These are phyloP conservation scores for Juncus inflexus DNA, from an alignment of 176 grass and related monocot species.

Conservation along the genomic window DNA sequence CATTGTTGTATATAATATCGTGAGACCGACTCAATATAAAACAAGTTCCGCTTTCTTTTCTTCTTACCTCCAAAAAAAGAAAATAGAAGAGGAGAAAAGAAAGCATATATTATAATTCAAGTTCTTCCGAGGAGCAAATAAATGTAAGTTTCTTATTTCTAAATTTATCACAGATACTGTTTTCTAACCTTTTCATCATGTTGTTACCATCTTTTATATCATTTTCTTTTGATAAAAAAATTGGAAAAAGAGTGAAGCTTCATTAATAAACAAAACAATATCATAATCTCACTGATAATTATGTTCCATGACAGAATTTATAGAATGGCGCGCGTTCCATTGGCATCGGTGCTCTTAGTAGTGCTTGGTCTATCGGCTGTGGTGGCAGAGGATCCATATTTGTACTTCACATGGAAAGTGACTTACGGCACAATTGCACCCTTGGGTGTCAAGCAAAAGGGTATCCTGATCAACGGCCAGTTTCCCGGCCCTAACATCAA, in stretches of 20 bases:
- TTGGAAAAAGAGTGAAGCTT: neutral
- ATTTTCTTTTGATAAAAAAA: neutral
- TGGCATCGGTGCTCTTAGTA: neutral
- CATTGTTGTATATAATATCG: slow-evolving; percentile 20
- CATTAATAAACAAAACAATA: neutral
- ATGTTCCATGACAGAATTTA: no score
- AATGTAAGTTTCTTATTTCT: slow-evolving; percentile 7
- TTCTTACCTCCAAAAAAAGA: slow-evolving; percentile 15
- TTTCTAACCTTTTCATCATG: neutral
- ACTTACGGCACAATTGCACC: slow-evolving; percentile 67
- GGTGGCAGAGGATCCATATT: slow-evolving; percentile 76
- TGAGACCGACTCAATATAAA: neutral
- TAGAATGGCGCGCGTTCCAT: slow-evolving; percentile 2
- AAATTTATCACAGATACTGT: neutral
- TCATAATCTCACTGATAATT: no score
- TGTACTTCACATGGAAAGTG: slow-evolving; percentile 81
- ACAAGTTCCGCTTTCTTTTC: slow-evolving; percentile 8
- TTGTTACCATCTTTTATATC: neutral
- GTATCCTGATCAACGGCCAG: slow-evolving; percentile 74
- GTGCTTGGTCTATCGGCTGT: neutral
- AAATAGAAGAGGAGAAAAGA: neutral
- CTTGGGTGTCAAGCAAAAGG: slow-evolving; percentile 49
- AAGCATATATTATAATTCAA: neutral
- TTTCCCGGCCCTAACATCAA: slow-evolving; percentile 93
- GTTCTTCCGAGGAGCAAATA: neutral